phyloP scores from a whole-genome alignment of 495 filamentous ascomycete genomes.

The Trichoderma erinaceum region DNA sequence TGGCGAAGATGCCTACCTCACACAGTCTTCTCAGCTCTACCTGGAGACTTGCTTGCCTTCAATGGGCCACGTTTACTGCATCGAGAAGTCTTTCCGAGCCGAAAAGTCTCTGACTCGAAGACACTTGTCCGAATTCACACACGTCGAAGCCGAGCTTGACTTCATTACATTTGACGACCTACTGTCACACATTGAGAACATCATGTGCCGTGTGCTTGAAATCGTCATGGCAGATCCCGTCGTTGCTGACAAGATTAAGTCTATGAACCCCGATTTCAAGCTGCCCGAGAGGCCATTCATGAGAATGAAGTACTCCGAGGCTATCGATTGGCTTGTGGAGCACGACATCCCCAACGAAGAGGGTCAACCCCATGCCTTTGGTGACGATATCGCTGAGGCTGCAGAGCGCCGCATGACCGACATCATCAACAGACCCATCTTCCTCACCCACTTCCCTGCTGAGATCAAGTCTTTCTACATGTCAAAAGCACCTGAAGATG shows the following conservation, averaged over 20 bases:
- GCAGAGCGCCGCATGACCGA: constrained; percentile 97
- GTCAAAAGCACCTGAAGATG: constrained; percentile 80
- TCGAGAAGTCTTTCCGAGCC: constrained; percentile 97
- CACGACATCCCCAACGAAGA: constrained; percentile 92
- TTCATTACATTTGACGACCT: constrained; percentile 93
- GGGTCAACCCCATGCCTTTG: constrained; percentile 79
- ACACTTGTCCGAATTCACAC: constrained; percentile 93
- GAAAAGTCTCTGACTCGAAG: constrained; percentile 93
- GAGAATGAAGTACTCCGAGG: constrained; percentile 92
- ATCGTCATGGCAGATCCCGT: constrained; percentile 64
- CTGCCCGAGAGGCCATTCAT: constrained; percentile 79
- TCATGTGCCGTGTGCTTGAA: constrained; percentile 84
- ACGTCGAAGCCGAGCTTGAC: constrained; percentile 94
- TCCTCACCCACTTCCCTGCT: constrained; percentile 93
- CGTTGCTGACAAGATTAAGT: constrained; percentile 61
- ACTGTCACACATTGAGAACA: constrained; percentile 79
- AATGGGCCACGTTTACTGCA: constrained; percentile 91
- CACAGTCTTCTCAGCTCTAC: constrained; percentile 96
- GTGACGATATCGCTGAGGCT: constrained; percentile 97
- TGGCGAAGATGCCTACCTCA: constrained; percentile 86
- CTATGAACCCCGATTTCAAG: constrained; percentile 85
- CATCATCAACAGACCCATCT: constrained; percentile 87
- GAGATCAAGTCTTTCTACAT: constrained; percentile 99
- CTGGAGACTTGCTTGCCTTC: constrained; percentile 91
- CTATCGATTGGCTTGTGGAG: constrained; percentile 85